These are phyloP conservation scores for Herpetospermum pedunculosum DNA, from an alignment of 306 rosid species.

Conservation along the genomic window DNA sequence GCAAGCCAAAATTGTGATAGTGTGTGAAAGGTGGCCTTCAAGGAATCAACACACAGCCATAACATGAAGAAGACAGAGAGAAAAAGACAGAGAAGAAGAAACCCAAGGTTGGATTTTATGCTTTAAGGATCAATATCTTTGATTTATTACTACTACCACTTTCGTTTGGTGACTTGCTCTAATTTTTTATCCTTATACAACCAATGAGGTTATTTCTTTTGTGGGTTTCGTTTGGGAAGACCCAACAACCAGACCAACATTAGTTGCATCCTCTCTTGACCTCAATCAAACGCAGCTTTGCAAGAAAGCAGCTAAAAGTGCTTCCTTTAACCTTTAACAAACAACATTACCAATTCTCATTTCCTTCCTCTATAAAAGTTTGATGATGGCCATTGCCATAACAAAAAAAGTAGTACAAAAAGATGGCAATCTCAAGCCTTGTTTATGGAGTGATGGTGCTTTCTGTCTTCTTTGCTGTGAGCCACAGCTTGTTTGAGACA, in stretches of 20 bases:
- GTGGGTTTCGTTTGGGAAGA: slow-evolving; percentile 23
- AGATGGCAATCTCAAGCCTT: slow-evolving; percentile 32
- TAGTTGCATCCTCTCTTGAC: slow-evolving; percentile 95
- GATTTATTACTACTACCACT: not conserved
- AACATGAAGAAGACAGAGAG: not conserved
- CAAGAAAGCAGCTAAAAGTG: not conserved
- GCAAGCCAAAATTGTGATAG: not conserved
- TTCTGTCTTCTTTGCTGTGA: slow-evolving; percentile 15
- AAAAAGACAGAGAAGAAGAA: not conserved
- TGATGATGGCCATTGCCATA: slow-evolving; percentile 24
- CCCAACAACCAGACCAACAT: slow-evolving; percentile 57
- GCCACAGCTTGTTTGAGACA: slow-evolving; percentile 23
- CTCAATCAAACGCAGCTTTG: slow-evolving; percentile 22
- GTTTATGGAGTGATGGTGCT: slow-evolving; percentile 19
- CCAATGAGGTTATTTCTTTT: not conserved
- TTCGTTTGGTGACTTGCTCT: slow-evolving; percentile 39
- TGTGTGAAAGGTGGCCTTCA: not conserved
- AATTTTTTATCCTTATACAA: not conserved
- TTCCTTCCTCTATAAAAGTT: slow-evolving; percentile 17
- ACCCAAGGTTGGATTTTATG: not conserved
- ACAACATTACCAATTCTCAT: not conserved
- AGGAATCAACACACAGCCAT: not conserved
- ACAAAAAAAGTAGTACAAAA: slow-evolving; percentile 8
- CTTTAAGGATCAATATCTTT: not conserved
- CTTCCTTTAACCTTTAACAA: too few species aligned